These are phyloP conservation scores for Pleurotus eryngii DNA, from an alignment of 768 basidiomycete species.

Conservation along the genomic window DNA sequence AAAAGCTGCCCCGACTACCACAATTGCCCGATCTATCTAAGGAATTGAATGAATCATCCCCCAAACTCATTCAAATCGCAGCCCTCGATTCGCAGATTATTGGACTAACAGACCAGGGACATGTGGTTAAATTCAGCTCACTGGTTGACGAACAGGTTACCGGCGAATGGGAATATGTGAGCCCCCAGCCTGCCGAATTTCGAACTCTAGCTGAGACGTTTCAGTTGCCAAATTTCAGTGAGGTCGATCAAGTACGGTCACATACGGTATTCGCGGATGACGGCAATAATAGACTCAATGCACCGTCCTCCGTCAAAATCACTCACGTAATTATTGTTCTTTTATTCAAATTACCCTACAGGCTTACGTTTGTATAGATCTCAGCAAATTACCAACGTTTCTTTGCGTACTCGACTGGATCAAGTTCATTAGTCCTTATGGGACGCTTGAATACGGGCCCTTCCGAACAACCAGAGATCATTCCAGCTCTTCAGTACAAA, in stretches of 20 bases:
- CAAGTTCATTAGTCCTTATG: slow-evolving; percentile 70
- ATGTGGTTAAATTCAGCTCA: slow-evolving; percentile 63
- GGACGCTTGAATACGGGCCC: slow-evolving; percentile 50
- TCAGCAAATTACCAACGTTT: slow-evolving; percentile 84
- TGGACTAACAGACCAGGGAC: slow-evolving; percentile 77
- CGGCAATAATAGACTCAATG: slow-evolving; percentile 22
- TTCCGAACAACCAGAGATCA: slow-evolving; percentile 50
- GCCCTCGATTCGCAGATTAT: slow-evolving; percentile 70
- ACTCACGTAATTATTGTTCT: slow-evolving; percentile 58
- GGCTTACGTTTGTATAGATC: slow-evolving; percentile 48
- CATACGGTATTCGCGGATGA: slow-evolving; percentile 40
- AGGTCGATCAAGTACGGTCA: slow-evolving; percentile 46
- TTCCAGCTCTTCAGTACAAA: slow-evolving; percentile 72
- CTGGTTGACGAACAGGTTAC: slow-evolving; percentile 38
- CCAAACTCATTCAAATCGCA: slow-evolving; percentile 70
- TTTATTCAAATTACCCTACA: slow-evolving; percentile 9
- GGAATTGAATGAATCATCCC: slow-evolving; percentile 20
- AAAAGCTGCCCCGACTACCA: slow-evolving; percentile 58
- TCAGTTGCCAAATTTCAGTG: slow-evolving; percentile 75
- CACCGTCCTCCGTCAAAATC: slow-evolving; percentile 53
- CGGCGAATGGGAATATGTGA: slow-evolving; percentile 71
- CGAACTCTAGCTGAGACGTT: slow-evolving; percentile 5
- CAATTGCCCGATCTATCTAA: slow-evolving; percentile 47
- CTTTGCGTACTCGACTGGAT: slow-evolving; percentile 74
- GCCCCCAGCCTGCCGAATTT: slow-evolving; percentile 17